Conservation (phyloP, 768 basidiomycete genomes). For the Rhizopogon rudus region DNA sequence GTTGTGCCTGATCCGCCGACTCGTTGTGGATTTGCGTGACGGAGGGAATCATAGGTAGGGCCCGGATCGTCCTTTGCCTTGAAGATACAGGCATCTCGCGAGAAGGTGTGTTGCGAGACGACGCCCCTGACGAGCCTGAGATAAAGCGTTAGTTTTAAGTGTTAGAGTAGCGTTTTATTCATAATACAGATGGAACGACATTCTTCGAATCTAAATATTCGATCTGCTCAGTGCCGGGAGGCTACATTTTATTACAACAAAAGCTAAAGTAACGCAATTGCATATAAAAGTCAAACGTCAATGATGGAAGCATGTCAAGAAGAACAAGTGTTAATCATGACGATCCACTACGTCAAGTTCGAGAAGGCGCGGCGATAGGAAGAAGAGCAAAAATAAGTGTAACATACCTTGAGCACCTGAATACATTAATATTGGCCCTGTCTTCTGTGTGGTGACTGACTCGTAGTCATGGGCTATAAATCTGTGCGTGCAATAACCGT, state of each 20-base stretch:
- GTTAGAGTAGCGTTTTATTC: too few relatives aligned
- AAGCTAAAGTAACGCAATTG: not conserved
- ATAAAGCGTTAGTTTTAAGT: conserved; percentile 2
- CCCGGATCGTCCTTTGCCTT: conserved; percentile 49
- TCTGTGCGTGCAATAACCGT: conserved; percentile 9
- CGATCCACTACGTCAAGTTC: conserved; percentile 5
- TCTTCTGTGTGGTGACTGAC: conserved; percentile 56
- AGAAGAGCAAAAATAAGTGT: conserved; percentile 15
- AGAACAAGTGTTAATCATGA: conserved; percentile 10
- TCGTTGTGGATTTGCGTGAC: conserved; percentile 47
- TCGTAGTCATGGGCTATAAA: conserved; percentile 39
- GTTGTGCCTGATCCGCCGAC: conserved; percentile 31
- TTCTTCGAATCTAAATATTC: too few relatives aligned
- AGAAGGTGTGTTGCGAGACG: too few relatives aligned
- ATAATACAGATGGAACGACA: too few relatives aligned
- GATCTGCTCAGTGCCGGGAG: too few relatives aligned
- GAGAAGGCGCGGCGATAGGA: conserved; percentile 6
- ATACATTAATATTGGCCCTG: conserved; percentile 40
- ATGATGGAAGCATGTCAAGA: conserved; percentile 1
- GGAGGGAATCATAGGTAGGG: conserved; percentile 57
- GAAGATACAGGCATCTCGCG: conserved; percentile 41
- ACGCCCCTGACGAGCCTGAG: conserved; percentile 22
- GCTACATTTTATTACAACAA: not conserved
- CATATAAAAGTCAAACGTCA: not conserved
- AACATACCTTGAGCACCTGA: conserved; percentile 44